Evolutionary conservation across 345 rosid genomes (phyloP), one percentile per base, ranked within the genome.

Genomic region (Abelmoschus esculentus): DNA sequence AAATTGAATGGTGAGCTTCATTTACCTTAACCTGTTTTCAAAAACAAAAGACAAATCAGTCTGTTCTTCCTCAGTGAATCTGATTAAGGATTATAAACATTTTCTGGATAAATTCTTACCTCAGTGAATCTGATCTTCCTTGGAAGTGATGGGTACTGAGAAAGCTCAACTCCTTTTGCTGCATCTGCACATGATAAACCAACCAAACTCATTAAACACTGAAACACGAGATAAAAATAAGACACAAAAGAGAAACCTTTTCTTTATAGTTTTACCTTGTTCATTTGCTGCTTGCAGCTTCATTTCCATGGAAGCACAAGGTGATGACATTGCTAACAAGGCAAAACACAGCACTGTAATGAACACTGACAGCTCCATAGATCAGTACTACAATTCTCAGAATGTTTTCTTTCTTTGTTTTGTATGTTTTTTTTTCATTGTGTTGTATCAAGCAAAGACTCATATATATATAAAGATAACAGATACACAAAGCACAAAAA

Each of bases 91-190:
- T 46, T 14, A 40, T 7, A 26, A 10, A 9, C 15, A 7, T 47
- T 47, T 66, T 47, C 7, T 28, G 57, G 40, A 15, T n/a, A 57
- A 54, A 31, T 26, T 26, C 56, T 70, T 58, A 70, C 72, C 65
- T 70, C 65, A 15, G 44, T 58, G 55, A 56, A 22, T 70, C 54
- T 70, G 42, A 70, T 64, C 63, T 70, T 70, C 72, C 72, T 70
- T 1, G 72, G 72, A 15, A 57, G 55, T 19, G 18, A 56, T 44
- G 63, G 40, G 7, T 18, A 53, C 28, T 56, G 38, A 57, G 72
- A 70, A 70, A 42, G 65, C 10, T 70, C 55, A 58, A 40, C 54
- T 9, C 26, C 72, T 57, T 58, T 59, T 42, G 34, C 62, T 38
- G 64, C 72, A 56, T 52, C 62, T 38, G 64, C 72, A 56, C 62